Conservation (phyloP, 176 grass and related monocot genomes). For the Thinopyrum elongatum region DNA sequence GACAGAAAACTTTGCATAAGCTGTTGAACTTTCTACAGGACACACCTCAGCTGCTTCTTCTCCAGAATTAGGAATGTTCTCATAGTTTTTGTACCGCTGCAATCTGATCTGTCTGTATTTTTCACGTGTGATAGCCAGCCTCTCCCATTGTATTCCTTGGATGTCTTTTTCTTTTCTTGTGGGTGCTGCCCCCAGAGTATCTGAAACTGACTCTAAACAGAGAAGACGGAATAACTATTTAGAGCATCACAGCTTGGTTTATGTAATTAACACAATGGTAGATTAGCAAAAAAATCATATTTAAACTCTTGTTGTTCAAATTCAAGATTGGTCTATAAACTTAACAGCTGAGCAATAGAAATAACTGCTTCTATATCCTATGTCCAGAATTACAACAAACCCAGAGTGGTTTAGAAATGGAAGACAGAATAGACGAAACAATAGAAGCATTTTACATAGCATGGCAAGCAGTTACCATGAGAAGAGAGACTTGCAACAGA, state of each 20-base stretch:
- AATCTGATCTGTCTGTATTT: slow-evolving; percentile 74
- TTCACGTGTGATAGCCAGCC: slow-evolving; percentile 60
- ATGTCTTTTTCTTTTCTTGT: slow-evolving; percentile 83
- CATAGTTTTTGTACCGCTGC: slow-evolving; percentile 90
- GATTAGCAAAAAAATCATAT: background rate
- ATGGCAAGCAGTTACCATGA: background rate
- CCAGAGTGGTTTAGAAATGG: slow-evolving; percentile 9
- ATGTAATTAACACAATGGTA: slow-evolving; percentile 16
- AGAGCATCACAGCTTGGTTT: background rate
- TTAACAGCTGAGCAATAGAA: background rate
- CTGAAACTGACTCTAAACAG: slow-evolving; percentile 57
- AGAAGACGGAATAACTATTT: slow-evolving; percentile 11
- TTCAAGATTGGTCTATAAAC: background rate
- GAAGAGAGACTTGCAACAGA: slow-evolving; percentile 5
- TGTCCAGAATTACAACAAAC: background rate
- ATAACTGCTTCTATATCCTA: slow-evolving; percentile 5
- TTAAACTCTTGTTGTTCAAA: background rate
- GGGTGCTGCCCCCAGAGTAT: slow-evolving; percentile 60
- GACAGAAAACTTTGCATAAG: background rate
- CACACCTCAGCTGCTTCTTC: slow-evolving; percentile 73
- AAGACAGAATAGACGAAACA: background rate
- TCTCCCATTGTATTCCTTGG: slow-evolving; percentile 87
- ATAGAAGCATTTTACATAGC: slow-evolving; percentile 9
- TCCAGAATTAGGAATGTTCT: slow-evolving; percentile 67
- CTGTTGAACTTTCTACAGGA: background rate